Conservation (phyloP, 31 red algal species). For the Odonthalia washingtoniensis region DNA sequence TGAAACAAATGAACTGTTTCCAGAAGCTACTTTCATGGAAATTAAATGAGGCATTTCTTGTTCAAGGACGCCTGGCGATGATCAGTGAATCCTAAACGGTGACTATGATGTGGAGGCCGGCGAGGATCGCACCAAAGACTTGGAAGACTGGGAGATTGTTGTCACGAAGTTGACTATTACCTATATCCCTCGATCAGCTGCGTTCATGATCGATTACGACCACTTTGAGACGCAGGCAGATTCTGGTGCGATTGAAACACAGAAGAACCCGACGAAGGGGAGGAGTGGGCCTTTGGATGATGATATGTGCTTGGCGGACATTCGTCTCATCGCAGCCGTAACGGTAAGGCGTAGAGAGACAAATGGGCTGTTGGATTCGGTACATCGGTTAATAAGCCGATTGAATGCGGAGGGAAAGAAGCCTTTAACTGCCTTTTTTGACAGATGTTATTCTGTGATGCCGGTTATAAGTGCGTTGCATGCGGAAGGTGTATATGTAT, state of each 20-base stretch:
- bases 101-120: neutral
- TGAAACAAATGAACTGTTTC: neutral
- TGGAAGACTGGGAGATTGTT: no score
- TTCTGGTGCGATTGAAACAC: neutral
- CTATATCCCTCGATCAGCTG: no score
- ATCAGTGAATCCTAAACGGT: neutral
- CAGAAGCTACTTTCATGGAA: conserved; percentile 7
- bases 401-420: neutral
- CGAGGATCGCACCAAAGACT: no score
- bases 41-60: neutral
- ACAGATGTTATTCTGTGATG: neutral
- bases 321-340: neutral
- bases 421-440: neutral
- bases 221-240: conserved; percentile 2
- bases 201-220: no score
- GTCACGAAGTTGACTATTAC: no score
- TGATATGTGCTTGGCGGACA: neutral
- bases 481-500: neutral
- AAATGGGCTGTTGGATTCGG: neutral
- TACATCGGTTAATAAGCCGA: neutral
- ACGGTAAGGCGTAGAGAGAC: conserved; percentile 5
- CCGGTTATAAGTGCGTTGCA: neutral
- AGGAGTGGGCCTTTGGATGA: neutral
- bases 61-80: neutral
- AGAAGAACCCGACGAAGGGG: neutral